Conservation (phyloP, 176 grass and related monocot species). For the Zoysia pacifica region DNA sequence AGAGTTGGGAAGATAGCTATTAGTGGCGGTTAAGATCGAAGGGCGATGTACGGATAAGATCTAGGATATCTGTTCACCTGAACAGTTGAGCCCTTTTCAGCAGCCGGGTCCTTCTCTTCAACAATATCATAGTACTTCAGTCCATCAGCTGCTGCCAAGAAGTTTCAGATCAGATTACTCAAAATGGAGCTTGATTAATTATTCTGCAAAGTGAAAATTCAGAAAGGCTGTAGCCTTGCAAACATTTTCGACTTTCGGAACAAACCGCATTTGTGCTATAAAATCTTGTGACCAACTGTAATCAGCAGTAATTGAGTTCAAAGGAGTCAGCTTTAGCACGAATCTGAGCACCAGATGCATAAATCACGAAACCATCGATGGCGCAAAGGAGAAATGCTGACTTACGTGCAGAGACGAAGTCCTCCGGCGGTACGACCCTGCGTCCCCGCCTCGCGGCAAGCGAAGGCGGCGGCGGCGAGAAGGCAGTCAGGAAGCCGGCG, state of each 20-base stretch:
- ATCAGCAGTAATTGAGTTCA: background rate
- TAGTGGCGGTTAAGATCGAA: slow-evolving; percentile 3
- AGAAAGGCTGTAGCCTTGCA: background rate
- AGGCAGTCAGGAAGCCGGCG: slow-evolving; percentile 38
- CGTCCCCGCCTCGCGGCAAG: slow-evolving; percentile 55
- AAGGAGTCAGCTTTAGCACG: background rate
- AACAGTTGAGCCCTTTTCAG: slow-evolving; percentile 71
- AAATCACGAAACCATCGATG: background rate
- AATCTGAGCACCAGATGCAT: slow-evolving; percentile 28
- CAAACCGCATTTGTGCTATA: background rate
- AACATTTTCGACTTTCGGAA: background rate
- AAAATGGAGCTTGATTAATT: background rate
- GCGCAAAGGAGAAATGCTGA: background rate
- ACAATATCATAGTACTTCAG: slow-evolving; percentile 88
- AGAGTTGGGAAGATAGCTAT: background rate
- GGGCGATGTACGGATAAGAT: background rate
- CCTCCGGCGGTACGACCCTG: slow-evolving; percentile 41
- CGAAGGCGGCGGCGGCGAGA: slow-evolving; percentile 33
- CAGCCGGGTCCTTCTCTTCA: slow-evolving; percentile 69
- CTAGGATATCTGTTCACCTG: slow-evolving; percentile 39
- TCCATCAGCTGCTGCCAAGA: slow-evolving; percentile 65
- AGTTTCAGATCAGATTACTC: slow-evolving; percentile 28
- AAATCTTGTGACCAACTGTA: background rate
- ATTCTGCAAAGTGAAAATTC: background rate
- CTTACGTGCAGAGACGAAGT: slow-evolving; percentile 54